These are phyloP conservation scores for Bacidia gigantensis DNA, from an alignment of 495 filamentous ascomycete genomes.

Conservation along the genomic window DNA sequence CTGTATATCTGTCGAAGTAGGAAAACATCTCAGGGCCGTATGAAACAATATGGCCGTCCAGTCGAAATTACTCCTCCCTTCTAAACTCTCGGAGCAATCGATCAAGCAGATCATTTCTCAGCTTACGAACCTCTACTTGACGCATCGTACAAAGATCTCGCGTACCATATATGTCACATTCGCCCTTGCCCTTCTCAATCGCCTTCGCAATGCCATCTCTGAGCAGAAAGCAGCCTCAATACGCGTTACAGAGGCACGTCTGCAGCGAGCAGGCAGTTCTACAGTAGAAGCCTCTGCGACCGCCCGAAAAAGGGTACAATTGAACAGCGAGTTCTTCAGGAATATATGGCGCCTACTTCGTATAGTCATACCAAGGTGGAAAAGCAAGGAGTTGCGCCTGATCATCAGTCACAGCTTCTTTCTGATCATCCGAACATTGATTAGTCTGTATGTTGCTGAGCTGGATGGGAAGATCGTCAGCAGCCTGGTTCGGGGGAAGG, in stretches of 20 bases:
- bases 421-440: slow-evolving; percentile 72
- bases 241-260: slow-evolving; percentile 50
- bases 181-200: slow-evolving; percentile 73
- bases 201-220: slow-evolving; percentile 78
- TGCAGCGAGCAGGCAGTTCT: slow-evolving; percentile 39
- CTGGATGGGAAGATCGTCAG: slow-evolving; percentile 88
- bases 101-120: slow-evolving; percentile 60
- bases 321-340: slow-evolving; percentile 92
- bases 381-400: slow-evolving; percentile 74
- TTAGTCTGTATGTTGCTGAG: slow-evolving; percentile 91
- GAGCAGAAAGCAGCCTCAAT: slow-evolving; percentile 82
- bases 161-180: slow-evolving; percentile 86
- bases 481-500: slow-evolving; percentile 77
- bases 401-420: slow-evolving; percentile 79
- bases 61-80: slow-evolving; percentile 55
- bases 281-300: slow-evolving; percentile 23
- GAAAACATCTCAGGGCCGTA: too few relatives aligned
- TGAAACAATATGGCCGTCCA: slow-evolving; percentile 51
- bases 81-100: slow-evolving; percentile 47
- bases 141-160: slow-evolving; percentile 77
- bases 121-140: slow-evolving; percentile 63
- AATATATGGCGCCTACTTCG: slow-evolving; percentile 63
- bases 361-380: slow-evolving; percentile 82
- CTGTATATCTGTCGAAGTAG: not conserved
- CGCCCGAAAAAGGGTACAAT: slow-evolving; percentile 70